Conservation (phyloP, 805 yeast genomes). For the Debaryomyces prosopidis region DNA sequence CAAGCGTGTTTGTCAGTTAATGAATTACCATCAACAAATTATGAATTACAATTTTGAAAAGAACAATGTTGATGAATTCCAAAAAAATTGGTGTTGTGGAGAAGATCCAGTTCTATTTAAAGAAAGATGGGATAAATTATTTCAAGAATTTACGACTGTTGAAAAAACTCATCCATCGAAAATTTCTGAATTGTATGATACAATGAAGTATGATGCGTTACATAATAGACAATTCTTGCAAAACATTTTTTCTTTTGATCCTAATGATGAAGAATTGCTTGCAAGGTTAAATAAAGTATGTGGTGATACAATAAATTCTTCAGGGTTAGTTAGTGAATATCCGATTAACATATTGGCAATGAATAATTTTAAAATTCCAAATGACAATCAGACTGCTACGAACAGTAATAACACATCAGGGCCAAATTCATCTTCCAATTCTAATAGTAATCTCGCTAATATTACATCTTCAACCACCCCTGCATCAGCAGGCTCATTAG, state of each 20-base stretch:
- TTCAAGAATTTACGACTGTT: slow-evolving; percentile 85
- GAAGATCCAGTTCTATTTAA: slow-evolving; percentile 89
- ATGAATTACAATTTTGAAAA: slow-evolving; percentile 78
- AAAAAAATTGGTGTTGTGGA: slow-evolving; percentile 90
- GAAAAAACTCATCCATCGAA: slow-evolving; percentile 98
- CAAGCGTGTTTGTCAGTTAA: slow-evolving; percentile 89
- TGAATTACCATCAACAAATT: slow-evolving; percentile 85
- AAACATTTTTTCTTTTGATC: slow-evolving; percentile 70
- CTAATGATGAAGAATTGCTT: slow-evolving; percentile 39
- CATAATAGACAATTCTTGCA: slow-evolving; percentile 90
- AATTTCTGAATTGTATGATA: slow-evolving; percentile 93
- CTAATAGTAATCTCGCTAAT: slow-evolving; percentile 21
- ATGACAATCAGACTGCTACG: slow-evolving; percentile 21
- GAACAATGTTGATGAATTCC: slow-evolving; percentile 67
- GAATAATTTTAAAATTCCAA: slow-evolving; percentile 71
- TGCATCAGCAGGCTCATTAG: slow-evolving; percentile 63
- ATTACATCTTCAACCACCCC: slow-evolving; percentile 20
- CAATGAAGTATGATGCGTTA: slow-evolving; percentile 97
- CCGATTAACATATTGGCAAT: slow-evolving; percentile 75
- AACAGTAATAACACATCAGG: slow-evolving; percentile 17
- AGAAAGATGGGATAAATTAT: slow-evolving; percentile 96
- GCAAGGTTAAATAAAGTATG: slow-evolving; percentile 38
- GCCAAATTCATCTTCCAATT: slow-evolving; percentile 20
- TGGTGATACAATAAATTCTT: slow-evolving; percentile 47
- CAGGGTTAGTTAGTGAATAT: slow-evolving; percentile 63